Percentiles rank a stretch among this genome's conserved stretches.
Conservation (phyloP, 768 basidiomycete genomes). For the Phlegmacium glaucopus region DNA sequence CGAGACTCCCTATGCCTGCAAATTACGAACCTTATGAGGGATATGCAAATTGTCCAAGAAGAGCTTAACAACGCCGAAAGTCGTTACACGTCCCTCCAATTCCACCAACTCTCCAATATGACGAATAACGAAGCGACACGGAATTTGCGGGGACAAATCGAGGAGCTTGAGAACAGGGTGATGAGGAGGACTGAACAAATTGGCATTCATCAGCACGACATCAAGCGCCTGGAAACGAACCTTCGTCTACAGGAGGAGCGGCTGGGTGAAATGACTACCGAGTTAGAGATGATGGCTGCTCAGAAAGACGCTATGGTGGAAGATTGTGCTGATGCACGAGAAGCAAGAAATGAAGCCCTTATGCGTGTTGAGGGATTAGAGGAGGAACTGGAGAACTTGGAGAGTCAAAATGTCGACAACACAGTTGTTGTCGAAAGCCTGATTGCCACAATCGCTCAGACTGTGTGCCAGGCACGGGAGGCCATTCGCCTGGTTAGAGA, state of each 20-base stretch:
- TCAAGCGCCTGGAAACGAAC: constrained; percentile 73
- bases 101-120: constrained; percentile 65
- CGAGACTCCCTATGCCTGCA: constrained; percentile 66
- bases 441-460: constrained; percentile 35
- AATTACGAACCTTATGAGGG: constrained; percentile 57
- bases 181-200: constrained; percentile 69
- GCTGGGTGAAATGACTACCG: constrained; percentile 62
- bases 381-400: constrained; percentile 48
- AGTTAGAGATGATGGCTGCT: constrained; percentile 60
- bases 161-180: constrained; percentile 65
- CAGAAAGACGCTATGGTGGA: constrained; percentile 83
- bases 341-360: constrained; percentile 65
- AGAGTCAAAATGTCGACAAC: constrained; percentile 18
- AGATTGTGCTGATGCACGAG: constrained; percentile 76
- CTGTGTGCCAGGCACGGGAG: constrained; percentile 23
- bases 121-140: constrained; percentile 51
- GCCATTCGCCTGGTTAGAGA: constrained; percentile 9
- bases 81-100: constrained; percentile 60
- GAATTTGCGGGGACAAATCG: constrained; percentile 60
- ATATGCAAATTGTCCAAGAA: constrained; percentile 48
- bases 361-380: constrained; percentile 57
- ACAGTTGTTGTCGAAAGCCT: constrained; percentile 34
- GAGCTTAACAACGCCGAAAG: constrained; percentile 55
- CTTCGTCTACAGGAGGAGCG: constrained; percentile 72
- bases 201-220: constrained; percentile 77